A percentile compares a stretch with the other conserved stretches of the same genome.
Conservation (phyloP, 106 monocot genomes). For the Phalaenopsis aphrodite region DNA sequence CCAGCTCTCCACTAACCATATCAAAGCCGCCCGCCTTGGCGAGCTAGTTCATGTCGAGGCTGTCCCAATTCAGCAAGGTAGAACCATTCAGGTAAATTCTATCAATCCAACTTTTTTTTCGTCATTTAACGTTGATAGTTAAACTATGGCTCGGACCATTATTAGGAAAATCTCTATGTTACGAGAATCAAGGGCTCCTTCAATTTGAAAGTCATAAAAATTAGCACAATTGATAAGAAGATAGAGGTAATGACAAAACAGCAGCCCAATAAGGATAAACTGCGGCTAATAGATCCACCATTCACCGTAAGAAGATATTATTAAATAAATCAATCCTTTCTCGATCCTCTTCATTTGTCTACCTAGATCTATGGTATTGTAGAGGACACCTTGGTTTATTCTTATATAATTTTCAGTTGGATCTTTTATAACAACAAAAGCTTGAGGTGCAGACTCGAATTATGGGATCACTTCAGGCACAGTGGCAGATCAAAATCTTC, state of each 20-base stretch:
- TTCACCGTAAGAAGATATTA: background rate
- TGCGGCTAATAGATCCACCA: background rate
- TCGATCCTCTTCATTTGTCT: background rate
- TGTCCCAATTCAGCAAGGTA: constrained; percentile 33
- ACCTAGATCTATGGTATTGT: background rate
- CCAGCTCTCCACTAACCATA: constrained; percentile 53
- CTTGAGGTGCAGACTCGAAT: too few species aligned
- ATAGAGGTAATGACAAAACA: background rate
- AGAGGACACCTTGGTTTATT: too few species aligned
- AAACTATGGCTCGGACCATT: background rate
- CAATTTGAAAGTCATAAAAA: background rate
- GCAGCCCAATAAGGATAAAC: background rate
- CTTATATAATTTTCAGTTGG: too few species aligned
- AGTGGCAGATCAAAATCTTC: too few species aligned
- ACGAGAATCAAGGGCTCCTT: background rate
- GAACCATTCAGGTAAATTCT: constrained; percentile 38
- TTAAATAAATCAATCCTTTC: background rate
- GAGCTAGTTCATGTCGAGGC: constrained; percentile 37
- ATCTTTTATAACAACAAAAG: too few species aligned
- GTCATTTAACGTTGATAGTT: background rate
- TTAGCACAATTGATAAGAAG: background rate
- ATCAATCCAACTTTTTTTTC: background rate
- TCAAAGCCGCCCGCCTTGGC: constrained; percentile 31
- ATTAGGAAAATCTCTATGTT: background rate
- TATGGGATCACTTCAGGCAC: too few species aligned